phyloP scores from a whole-genome alignment of 169 alveolate genomes.

The Plasmodium knowlesi region DNA sequence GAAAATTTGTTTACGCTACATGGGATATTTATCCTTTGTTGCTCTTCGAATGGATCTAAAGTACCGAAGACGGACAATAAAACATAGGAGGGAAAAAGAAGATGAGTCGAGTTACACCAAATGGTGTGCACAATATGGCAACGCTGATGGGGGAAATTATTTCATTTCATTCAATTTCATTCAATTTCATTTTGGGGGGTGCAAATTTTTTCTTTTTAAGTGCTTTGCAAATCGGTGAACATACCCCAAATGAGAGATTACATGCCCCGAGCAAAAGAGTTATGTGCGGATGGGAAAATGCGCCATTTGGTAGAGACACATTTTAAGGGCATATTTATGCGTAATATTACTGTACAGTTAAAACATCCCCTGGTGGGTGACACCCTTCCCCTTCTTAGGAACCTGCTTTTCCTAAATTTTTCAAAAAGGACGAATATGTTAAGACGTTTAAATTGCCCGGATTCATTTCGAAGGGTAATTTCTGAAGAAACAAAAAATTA shows the following conservation, averaged over 20 bases:
- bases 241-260: neutral
- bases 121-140: neutral
- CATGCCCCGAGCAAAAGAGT: neutral
- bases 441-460: constrained; percentile 30
- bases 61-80: neutral
- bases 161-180: neutral
- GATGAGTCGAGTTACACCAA: neutral
- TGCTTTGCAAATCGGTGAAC: neutral
- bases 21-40: neutral
- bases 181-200: neutral
- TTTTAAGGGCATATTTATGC: neutral
- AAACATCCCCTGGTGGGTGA: neutral
- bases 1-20: neutral
- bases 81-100: neutral
- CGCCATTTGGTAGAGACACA: neutral
- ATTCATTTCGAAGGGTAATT: constrained; percentile 52
- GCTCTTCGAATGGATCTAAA: neutral
- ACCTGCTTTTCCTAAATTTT: constrained; percentile 62
- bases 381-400: constrained; percentile 16
- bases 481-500: neutral
- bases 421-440: constrained; percentile 66
- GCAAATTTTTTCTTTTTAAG: neutral
- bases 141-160: neutral
- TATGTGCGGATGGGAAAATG: neutral
- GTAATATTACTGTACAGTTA: neutral